Evolutionary conservation across 345 rosid species (phyloP).

Genomic region (Heritiera fomes): DNA sequence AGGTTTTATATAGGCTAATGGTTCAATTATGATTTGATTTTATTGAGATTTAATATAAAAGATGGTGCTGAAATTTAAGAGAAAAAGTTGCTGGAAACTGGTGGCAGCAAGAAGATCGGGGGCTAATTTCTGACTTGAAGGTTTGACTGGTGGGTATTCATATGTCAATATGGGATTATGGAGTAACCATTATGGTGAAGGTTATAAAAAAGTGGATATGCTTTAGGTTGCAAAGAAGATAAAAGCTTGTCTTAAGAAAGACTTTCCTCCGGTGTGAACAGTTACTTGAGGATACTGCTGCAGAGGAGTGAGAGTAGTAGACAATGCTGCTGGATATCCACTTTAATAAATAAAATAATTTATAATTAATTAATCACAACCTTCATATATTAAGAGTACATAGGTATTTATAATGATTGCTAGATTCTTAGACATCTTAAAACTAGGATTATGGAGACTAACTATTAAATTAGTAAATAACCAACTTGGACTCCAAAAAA

Average conservation of each 20-base stretch:
- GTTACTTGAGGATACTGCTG: neutral
- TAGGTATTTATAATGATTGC: neutral
- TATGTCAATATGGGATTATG: neutral
- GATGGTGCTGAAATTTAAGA: neutral
- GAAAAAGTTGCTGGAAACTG: neutral
- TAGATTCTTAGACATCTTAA: constrained; percentile 1
- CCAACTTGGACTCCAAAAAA: neutral
- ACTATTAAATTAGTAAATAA: neutral
- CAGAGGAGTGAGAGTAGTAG: neutral
- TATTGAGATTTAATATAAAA: neutral
- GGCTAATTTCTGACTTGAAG: neutral
- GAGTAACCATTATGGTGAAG: neutral
- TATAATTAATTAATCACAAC: neutral
- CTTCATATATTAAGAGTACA: neutral
- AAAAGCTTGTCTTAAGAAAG: neutral
- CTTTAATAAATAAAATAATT: neutral
- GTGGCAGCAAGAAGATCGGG: neutral
- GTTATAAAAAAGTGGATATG: neutral
- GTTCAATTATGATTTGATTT: neutral
- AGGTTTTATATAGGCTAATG: neutral
- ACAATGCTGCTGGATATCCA: neutral
- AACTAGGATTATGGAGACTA: neutral
- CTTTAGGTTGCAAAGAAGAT: neutral
- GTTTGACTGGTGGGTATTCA: neutral
- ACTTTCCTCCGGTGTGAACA: neutral